Base-by-base conservation (phyloP, 2,329 filamentous ascomycete genomes). In the Aspergillus sp. region DNA sequence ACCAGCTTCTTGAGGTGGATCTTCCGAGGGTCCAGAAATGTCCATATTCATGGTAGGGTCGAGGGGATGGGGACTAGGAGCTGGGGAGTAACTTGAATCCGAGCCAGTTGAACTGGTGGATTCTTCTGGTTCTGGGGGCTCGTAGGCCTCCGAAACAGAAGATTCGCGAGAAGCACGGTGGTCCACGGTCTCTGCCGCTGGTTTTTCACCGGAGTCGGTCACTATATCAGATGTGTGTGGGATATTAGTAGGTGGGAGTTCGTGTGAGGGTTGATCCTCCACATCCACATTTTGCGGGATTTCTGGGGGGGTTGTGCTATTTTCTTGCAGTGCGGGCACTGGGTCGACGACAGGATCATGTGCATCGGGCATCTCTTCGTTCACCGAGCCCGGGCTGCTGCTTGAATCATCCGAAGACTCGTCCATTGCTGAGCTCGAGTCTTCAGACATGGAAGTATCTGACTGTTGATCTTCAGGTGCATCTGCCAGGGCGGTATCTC, bases 131-230 rank as follows among this genome's bases (percentile, higher is more conserved):
- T 80, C 79, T 22, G 84, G 83, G 52, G 85, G 85, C 64, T 88
- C 84, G 67, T 87, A 87, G 53, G 77, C 81, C 62, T 87, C 85
- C 2, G 83, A 83, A 57, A 66, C 66, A 8, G 74, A 75, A 53
- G 70, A 68, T 64, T 76, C 74, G 50, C 68, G 71, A 25, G 67
- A 72, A 7, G 46, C 59, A 41, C 11, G 34, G 46, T 65, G 61
- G 13, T 61, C 62, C 22, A 55, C 53, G 34, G 62, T 47, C 34
- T 63, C 47, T 49, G 69, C 60, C 34, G 60, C 46, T 23, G 38
- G 49, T 28, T 64, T 41, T 45, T 66, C 61, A 52, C 52, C 60
- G 19, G 52, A 23, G 19, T 49, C 43, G 9, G 54, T 55, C 7
- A 38, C 46, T 22, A 46, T 7, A 25, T 69, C 55, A 30, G 25